Conservation (phyloP, 345 rosid species). For the Clausena lansium region DNA sequence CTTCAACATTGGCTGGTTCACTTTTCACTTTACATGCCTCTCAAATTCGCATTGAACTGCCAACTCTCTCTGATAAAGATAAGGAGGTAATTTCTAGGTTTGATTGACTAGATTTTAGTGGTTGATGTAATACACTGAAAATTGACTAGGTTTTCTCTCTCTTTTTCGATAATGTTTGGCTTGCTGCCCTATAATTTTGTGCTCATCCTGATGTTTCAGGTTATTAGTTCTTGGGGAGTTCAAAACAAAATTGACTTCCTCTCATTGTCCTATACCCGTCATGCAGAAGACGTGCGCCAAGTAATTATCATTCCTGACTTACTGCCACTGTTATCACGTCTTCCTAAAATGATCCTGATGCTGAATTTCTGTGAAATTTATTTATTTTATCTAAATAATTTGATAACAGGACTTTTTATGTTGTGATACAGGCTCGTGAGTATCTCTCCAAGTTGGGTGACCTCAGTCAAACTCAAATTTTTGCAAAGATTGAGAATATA, state of each 20-base stretch:
- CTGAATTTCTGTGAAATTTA: background rate
- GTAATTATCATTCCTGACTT: conserved; percentile 29
- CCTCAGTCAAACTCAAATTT: conserved; percentile 83
- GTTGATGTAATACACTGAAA: background rate
- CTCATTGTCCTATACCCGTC: conserved; percentile 86
- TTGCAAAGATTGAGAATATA: conserved; percentile 91
- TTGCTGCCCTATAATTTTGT: conserved; percentile 12
- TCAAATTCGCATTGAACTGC: conserved; percentile 82
- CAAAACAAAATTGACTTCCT: conserved; percentile 93
- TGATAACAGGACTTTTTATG: background rate
- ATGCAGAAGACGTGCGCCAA: conserved; percentile 95
- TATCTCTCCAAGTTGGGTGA: conserved; percentile 78
- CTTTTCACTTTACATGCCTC: conserved; percentile 84
- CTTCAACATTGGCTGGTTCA: conserved; percentile 86
- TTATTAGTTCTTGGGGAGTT: conserved; percentile 91
- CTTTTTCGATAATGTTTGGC: background rate
- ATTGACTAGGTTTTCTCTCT: background rate
- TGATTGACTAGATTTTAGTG: background rate
- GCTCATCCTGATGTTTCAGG: conserved; percentile 35
- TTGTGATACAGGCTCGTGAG: conserved; percentile 69
- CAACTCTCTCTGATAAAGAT: conserved; percentile 85
- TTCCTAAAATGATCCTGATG: background rate
- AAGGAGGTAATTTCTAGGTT: conserved; percentile 59
- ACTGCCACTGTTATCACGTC: background rate
- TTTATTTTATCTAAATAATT: background rate